A percentile compares a stretch with the other conserved stretches of the same genome.
Evolutionary conservation across 2,329 filamentous ascomycete genomes (phyloP).

Genomic region (Grosmannia serpens): DNA sequence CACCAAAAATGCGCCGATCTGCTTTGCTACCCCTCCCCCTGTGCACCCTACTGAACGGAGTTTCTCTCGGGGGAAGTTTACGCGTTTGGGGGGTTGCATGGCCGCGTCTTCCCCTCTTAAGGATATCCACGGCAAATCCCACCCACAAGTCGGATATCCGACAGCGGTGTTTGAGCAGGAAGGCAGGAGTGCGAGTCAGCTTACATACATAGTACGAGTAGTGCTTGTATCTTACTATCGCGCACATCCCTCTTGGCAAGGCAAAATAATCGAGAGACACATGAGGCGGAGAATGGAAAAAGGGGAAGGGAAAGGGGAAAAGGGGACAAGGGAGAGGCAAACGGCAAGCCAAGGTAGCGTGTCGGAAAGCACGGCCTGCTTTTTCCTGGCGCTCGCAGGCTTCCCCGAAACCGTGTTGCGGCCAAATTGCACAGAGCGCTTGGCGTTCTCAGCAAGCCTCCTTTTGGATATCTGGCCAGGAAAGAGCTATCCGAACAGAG

Average conservation of each 20-base stretch:
- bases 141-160: neutral
- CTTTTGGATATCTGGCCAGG: no score
- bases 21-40: neutral
- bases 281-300: neutral
- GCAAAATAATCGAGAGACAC: no score
- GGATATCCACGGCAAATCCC: neutral
- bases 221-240: no score
- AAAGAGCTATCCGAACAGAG: no score
- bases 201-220: no score
- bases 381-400: neutral
- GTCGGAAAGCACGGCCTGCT: neutral
- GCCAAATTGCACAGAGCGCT: neutral
- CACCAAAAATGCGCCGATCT: neutral
- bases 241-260: neutral
- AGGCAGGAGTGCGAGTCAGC: neutral
- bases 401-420: neutral
- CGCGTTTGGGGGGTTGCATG: neutral
- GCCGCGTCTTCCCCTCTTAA: neutral
- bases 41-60: neutral
- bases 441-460: neutral
- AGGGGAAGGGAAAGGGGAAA: neutral
- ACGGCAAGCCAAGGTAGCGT: neutral
- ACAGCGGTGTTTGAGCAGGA: neutral
- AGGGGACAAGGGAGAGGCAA: neutral
- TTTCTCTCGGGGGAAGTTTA: conserved; percentile 1